Base-by-base conservation (phyloP, 2,329 filamentous ascomycete genomes). In the Colletotrichum plurivorum region DNA sequence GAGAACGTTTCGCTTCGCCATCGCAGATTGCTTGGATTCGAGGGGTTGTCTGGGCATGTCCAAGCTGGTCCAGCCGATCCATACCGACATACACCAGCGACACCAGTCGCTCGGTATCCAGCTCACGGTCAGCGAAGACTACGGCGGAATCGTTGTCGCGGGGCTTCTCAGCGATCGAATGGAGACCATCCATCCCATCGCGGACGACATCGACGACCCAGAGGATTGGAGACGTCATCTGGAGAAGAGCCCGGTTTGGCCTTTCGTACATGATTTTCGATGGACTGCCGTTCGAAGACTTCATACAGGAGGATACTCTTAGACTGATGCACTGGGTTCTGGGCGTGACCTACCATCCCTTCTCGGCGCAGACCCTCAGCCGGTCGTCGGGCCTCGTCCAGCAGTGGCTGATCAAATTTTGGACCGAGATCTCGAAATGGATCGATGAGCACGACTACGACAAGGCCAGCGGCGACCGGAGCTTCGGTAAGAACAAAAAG, bases 311-410 rank as follows among this genome's bases (percentile, higher is more conserved):
- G 18, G 22, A 52, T 8, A 48, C 22, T 2, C 22, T 59, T 7
- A 49, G 51, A n/a, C 16, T 48, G 10, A 15, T 69, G 10, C 43
- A 63, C 4, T 49, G 52, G 57, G 39, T 66, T n/a, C 49, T 67
- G 7, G 57, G 66, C 8, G 31, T 70, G 7, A 41, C 43, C 4
- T 60, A 66, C 52, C 36, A 41, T 43, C 59, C 46, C 7, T n/a
- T 10, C 16, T 51, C 20, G 43, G 22, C 22, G 5, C 15, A 48
- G 10, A 31, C 39, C 10, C 57, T 46, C 25, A 43, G 13, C 13
- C 36, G n/a, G 25, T 22, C 43, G 16, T 43, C n/a, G 4, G 20
- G 20, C 5, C 45, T 39, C 13, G 58, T 27, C 10, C 52, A 52
- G 36, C 36, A 43, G 43, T 63, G 36, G 59, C 15, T 45, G 25